Percentiles rank a stretch among this genome's conserved stretches.
These are phyloP conservation scores for Spatholobus suberectus DNA, from an alignment of 306 rosid genomes.

Conservation along the genomic window DNA sequence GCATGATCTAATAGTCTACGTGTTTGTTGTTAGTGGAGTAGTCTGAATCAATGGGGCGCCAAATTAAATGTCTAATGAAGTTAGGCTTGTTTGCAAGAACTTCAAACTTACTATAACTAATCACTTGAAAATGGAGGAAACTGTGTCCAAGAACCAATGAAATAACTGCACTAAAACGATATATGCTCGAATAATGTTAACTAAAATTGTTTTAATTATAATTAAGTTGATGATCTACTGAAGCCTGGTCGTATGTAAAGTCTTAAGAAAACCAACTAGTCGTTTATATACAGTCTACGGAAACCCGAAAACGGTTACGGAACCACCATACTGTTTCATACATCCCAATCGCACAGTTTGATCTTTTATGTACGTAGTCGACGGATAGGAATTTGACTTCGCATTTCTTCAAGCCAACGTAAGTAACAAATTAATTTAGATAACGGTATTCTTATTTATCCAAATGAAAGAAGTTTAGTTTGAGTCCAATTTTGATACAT, in stretches of 20 bases:
- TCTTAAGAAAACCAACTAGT: not conserved
- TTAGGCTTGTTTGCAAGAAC: slow-evolving; percentile 46
- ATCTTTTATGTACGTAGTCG: not conserved
- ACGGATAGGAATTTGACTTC: slow-evolving; percentile 3
- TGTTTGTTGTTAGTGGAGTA: slow-evolving; percentile 40
- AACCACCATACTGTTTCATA: slow-evolving; percentile 35
- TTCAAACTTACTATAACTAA: not conserved
- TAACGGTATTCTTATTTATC: not conserved
- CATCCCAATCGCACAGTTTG: slow-evolving; percentile 12
- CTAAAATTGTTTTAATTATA: not conserved
- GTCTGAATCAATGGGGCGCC: slow-evolving; percentile 51
- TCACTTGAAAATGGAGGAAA: not conserved
- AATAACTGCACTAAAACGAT: not conserved
- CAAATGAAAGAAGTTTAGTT: no score
- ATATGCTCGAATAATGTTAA: not conserved
- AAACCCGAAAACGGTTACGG: slow-evolving; percentile 41
- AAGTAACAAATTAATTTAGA: not conserved
- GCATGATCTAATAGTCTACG: slow-evolving; percentile 1
- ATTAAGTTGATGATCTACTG: not conserved
- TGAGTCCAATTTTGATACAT: no score
- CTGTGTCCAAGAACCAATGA: not conserved
- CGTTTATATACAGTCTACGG: not conserved
- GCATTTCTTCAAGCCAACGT: not conserved
- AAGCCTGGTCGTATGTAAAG: slow-evolving; percentile 17
- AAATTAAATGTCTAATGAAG: not conserved